Evolutionary conservation across 345 rosid genomes (phyloP), one percentile per base, ranked within the genome.

Genomic region (Gossypium herbaceum): DNA sequence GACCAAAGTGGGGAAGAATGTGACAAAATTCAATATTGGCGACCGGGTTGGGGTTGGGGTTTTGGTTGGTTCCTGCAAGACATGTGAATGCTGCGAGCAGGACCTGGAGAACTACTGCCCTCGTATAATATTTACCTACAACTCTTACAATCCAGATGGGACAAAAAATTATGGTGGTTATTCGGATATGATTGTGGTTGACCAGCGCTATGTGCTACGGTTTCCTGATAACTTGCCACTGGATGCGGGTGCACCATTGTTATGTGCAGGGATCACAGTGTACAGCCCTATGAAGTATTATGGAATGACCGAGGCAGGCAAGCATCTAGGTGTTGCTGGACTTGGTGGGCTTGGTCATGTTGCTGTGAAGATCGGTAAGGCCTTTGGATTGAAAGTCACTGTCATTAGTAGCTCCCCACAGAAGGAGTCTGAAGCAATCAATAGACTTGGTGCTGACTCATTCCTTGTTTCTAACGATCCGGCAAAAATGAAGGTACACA

Each of bases 341-440:
- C 91, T 91, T 72, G 97, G 97, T 76, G 98, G 98, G 15, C 90
- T 94, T 72, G 98, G 97, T 75, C 98, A 94, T 81, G 83, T 91
- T 72, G 98, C 97, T 51, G 93, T 94, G 50, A 94, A 89, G 83
- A 80, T 94, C 50, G 97, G 79, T 48, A 94, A 90, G 86, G 97
- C 98, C 48, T 91, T 90, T 77, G 97, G 98, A 24, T 75, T 94
- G 83, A 87, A 89, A 81, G 96, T 94, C 62, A 89, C 94, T 45
- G 98, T 90, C 52, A 90, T 94, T 73, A 94, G 98, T 78, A 55
- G 85, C 69, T 90, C 96, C 39, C 77, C 90, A 0, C 77, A 60
- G 27, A 89, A 87, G 82, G 91, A 88, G 76, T 73, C 76, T 29
- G 91, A 87, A 80, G 93, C 90, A 16, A 62, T 87, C 50, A 52